Conservation (phyloP, 148 eudicot species). For the Rhododendron henanense region DNA sequence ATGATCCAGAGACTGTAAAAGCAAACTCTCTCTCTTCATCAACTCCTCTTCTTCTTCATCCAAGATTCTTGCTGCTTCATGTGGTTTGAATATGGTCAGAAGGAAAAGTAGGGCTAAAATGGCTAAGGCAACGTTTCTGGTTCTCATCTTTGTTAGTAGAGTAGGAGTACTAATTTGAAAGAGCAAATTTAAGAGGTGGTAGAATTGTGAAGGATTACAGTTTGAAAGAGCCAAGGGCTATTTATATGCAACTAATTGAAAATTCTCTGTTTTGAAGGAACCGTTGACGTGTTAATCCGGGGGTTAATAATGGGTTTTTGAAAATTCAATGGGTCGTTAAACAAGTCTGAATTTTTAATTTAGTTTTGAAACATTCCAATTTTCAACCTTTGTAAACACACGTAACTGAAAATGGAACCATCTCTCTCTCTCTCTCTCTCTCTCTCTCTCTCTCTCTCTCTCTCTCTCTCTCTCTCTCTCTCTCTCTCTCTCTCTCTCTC, state of each 20-base stretch:
- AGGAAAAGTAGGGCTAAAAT: slow-evolving; percentile 8
- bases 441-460: too few relatives aligned
- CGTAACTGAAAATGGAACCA: neutral
- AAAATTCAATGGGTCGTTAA: neutral
- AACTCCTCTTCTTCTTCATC: neutral
- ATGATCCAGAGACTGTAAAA: slow-evolving; percentile 4
- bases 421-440: neutral
- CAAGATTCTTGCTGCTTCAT: slow-evolving; percentile 9
- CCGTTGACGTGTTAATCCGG: neutral
- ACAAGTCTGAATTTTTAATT: neutral
- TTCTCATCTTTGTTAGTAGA: neutral
- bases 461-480: too few relatives aligned
- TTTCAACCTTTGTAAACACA: neutral
- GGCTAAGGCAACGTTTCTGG: neutral
- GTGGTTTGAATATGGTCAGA: slow-evolving; percentile 6
- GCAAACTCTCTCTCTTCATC: neutral
- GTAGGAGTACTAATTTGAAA: neutral
- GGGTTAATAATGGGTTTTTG: neutral
- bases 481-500: neutral
- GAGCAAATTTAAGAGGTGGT: too few relatives aligned
- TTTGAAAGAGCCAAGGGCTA: too few relatives aligned
- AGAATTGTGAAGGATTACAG: too few relatives aligned
- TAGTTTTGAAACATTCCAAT: neutral
- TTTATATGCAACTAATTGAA: neutral
- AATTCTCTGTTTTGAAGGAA: neutral